A percentile compares a stretch with the other conserved stretches of the same genome.
Evolutionary conservation across 1,139 yeast genomes (phyloP).

Genomic region (Saccharomyces hybrid): DNA sequence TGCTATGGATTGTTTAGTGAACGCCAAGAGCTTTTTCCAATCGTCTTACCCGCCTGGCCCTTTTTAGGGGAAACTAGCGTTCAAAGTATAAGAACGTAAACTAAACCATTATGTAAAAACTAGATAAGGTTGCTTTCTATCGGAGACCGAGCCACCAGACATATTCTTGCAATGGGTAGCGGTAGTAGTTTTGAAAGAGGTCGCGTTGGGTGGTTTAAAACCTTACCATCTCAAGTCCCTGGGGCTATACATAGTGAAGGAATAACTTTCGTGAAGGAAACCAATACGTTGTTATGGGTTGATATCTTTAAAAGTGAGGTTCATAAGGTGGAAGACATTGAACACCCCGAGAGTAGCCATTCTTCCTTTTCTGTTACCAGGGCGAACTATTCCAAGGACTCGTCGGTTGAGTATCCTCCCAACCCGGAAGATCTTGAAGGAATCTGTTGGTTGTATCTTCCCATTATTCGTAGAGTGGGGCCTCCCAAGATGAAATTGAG

Average conservation of each 20-base stretch:
- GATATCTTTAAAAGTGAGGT: conserved; percentile 56
- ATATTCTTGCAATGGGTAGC: not conserved
- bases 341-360: conserved; percentile 27
- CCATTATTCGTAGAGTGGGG: conserved; percentile 44
- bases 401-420: conserved; percentile 15
- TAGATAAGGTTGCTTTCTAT: too few species aligned
- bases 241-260: conserved; percentile 62
- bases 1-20: too few species aligned
- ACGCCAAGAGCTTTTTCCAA: too few species aligned
- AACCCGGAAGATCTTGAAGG: conserved; percentile 27
- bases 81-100: too few species aligned
- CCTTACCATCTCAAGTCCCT: conserved; percentile 15
- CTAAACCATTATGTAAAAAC: too few species aligned
- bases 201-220: conserved; percentile 8
- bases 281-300: conserved; percentile 58
- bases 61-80: too few species aligned
- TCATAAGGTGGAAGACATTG: conserved; percentile 36
- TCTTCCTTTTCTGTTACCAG: conserved; percentile 33
- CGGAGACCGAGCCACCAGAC: not conserved
- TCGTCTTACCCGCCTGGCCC: too few species aligned
- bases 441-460: conserved; percentile 55
- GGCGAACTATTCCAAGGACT: conserved; percentile 14
- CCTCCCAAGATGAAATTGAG: conserved; percentile 33
- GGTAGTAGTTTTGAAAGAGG: not conserved
- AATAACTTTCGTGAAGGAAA: conserved; percentile 50